Conservation (phyloP, 208 protist genomes). For the Lotmaria passim region DNA sequence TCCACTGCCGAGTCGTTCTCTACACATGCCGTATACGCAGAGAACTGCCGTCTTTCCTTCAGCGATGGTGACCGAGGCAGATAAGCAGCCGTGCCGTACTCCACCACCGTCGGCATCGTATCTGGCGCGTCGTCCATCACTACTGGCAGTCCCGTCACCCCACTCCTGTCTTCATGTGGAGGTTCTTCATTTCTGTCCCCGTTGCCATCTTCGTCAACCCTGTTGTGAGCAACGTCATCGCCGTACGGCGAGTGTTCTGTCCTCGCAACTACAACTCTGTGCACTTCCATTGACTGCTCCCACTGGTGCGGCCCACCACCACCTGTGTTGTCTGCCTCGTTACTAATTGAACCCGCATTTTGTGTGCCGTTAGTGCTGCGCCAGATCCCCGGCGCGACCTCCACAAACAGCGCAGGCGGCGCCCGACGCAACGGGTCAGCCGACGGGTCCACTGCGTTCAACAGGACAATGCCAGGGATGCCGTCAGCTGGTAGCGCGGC, state of each 20-base stretch:
- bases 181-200: background rate
- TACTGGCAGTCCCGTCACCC: background rate
- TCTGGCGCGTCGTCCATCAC: background rate
- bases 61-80: background rate
- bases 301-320: background rate
- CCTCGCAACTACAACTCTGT: too few relatives aligned
- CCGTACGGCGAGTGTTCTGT: too few relatives aligned
- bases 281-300: too few relatives aligned
- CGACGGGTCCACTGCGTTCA: background rate
- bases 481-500: background rate
- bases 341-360: too few relatives aligned
- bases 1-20: conserved; percentile 3
- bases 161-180: background rate
- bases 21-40: background rate
- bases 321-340: too few relatives aligned
- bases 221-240: too few relatives aligned
- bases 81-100: conserved; percentile 4
- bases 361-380: background rate
- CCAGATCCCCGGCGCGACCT: conserved; percentile 2
- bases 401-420: conserved; percentile 2
- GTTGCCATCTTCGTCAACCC: too few relatives aligned
- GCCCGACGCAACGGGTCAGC: background rate
- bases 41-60: background rate
- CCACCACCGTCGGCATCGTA: background rate
- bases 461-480: background rate